phyloP scores from a whole-genome alignment of 306 rosid genomes.

The Dryas drummondii region DNA sequence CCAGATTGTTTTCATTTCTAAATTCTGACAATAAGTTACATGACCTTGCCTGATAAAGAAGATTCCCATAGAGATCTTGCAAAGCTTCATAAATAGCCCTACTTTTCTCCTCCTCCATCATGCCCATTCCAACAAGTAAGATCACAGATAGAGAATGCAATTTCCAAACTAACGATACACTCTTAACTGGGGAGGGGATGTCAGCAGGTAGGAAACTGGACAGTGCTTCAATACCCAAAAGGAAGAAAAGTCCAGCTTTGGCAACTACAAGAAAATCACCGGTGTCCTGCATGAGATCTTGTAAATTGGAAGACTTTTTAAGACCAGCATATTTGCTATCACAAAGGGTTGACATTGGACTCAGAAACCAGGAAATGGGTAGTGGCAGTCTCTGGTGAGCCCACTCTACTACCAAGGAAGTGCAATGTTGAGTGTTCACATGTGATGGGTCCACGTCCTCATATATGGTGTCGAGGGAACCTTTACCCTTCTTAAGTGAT shows the following conservation, averaged over 20 bases:
- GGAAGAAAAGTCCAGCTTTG: conserved; percentile 76
- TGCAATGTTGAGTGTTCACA: conserved; percentile 26
- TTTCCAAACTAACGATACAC: conserved; percentile 83
- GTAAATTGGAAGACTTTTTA: conserved; percentile 40
- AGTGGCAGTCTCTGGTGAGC: conserved; percentile 88
- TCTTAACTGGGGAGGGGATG: conserved; percentile 63
- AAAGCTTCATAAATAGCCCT: conserved; percentile 73
- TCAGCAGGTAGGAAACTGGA: conserved; percentile 51
- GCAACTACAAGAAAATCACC: conserved; percentile 60
- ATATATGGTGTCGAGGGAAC: conserved; percentile 61
- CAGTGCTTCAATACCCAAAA: conserved; percentile 82
- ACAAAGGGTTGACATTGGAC: conserved; percentile 76
- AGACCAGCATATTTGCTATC: conserved; percentile 49
- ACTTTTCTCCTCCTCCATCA: conserved; percentile 67
- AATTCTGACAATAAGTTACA: conserved; percentile 18
- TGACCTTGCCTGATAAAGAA: conserved; percentile 56
- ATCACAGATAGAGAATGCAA: conserved; percentile 80
- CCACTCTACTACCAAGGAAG: conserved; percentile 66
- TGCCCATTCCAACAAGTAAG: conserved; percentile 79
- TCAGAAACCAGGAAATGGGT: conserved; percentile 75
- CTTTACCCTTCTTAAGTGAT: conserved; percentile 40
- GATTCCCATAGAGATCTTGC: conserved; percentile 81
- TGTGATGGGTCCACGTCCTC: conserved; percentile 65
- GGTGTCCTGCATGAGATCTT: conserved; percentile 34
- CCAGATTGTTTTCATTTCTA: conserved; percentile 39